These are phyloP conservation scores for Exserohilum rostratum DNA, from an alignment of 2,329 filamentous ascomycete genomes.

Conservation along the genomic window DNA sequence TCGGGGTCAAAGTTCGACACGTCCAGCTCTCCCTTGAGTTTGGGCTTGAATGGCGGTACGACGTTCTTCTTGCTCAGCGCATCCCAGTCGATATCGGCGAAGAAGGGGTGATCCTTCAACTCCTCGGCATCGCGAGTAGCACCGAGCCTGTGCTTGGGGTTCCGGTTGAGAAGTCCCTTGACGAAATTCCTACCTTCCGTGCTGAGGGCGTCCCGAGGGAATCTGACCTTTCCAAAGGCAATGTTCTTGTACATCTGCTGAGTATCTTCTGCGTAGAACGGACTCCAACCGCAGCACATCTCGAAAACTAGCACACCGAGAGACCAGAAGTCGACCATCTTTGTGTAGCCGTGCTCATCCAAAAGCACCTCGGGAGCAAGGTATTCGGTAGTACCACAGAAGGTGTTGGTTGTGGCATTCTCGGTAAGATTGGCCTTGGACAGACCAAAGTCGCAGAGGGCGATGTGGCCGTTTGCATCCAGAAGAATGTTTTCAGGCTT, in stretches of 20 bases:
- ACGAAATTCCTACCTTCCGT: constrained; percentile 97
- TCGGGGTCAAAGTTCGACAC: constrained; percentile 99
- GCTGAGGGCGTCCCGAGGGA: constrained; percentile 91
- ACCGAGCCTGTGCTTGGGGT: constrained; percentile 92
- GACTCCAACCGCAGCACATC: constrained; percentile 99
- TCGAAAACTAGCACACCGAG: constrained; percentile 96
- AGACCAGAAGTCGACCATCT: constrained; percentile 99
- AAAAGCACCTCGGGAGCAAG: constrained; percentile 92
- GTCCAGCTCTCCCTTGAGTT: constrained; percentile 92
- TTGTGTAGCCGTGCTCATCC: constrained; percentile 96
- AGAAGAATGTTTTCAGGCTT: constrained; percentile 98
- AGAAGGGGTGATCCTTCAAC: constrained; percentile 93
- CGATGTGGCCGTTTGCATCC: constrained; percentile 97
- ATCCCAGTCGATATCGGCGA: constrained; percentile 91
- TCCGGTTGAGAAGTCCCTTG: constrained; percentile 94
- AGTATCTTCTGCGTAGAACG: constrained; percentile 98
- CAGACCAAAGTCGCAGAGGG: constrained; percentile 94
- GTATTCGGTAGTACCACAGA: constrained; percentile 98
- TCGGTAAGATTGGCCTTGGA: constrained; percentile 97
- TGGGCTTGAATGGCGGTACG: constrained; percentile 96
- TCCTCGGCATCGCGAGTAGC: constrained; percentile 91
- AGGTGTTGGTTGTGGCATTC: constrained; percentile 98
- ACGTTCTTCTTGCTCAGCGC: constrained; percentile 87
- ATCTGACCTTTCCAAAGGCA: constrained; percentile 96
- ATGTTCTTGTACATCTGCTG: constrained; percentile 99